These are phyloP conservation scores for Elsinoe ampelina DNA, from an alignment of 2,329 filamentous ascomycete species.

Conservation along the genomic window DNA sequence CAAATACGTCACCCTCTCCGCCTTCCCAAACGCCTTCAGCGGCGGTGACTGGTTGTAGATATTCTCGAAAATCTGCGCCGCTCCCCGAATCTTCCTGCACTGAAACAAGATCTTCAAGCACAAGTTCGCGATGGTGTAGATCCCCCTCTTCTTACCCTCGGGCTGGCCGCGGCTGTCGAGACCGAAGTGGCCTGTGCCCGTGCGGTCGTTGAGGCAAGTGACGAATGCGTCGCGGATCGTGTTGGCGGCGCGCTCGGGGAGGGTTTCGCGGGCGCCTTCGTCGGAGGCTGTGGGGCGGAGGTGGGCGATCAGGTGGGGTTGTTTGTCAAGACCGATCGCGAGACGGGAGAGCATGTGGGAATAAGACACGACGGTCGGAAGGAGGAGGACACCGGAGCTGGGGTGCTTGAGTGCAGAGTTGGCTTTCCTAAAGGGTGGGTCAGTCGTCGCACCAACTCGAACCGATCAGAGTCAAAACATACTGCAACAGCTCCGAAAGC, in stretches of 20 bases:
- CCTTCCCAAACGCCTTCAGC: constrained; percentile 69
- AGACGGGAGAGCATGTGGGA: constrained; percentile 72
- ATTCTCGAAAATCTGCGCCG: constrained; percentile 81
- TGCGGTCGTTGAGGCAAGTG: constrained; percentile 75
- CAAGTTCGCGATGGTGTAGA: constrained; percentile 87
- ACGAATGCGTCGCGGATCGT: constrained; percentile 86
- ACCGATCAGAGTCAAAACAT: constrained; percentile 29
- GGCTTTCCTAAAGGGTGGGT: constrained; percentile 52
- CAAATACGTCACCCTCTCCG: constrained; percentile 82
- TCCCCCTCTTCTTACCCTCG: constrained; percentile 75
- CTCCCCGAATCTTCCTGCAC: constrained; percentile 73
- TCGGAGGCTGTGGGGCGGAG: constrained; percentile 41
- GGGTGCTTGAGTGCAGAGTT: constrained; percentile 73
- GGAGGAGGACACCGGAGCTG: constrained; percentile 68
- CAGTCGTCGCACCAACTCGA: not conserved
- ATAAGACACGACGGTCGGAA: constrained; percentile 74
- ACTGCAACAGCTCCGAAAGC: constrained; percentile 68
- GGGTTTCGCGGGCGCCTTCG: constrained; percentile 60
- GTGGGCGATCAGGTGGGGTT: constrained; percentile 64
- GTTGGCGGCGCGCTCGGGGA: constrained; percentile 81
- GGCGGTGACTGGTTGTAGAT: constrained; percentile 77
- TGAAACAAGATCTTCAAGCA: constrained; percentile 82
- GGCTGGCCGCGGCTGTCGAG: constrained; percentile 50
- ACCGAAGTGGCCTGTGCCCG: constrained; percentile 47
- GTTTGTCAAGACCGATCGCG: constrained; percentile 73